Evolutionary conservation across 116 monocot genomes (phyloP).

Genomic region (Trichopus zeylanicus): DNA sequence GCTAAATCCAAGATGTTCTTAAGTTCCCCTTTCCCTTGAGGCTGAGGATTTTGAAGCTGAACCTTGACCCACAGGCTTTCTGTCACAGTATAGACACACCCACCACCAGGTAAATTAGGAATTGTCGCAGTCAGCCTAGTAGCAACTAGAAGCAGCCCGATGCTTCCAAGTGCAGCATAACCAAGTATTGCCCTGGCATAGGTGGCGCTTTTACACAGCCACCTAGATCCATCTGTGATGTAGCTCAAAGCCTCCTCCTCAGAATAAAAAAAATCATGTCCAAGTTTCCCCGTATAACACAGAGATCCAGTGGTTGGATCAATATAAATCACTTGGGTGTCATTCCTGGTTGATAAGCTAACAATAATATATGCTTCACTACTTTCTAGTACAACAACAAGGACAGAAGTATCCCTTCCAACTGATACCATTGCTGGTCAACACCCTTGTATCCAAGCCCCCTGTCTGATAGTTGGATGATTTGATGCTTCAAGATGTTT

Average conservation of each 20-base stretch:
- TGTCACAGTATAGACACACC: slow-evolving; percentile 71
- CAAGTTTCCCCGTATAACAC: slow-evolving; percentile 37
- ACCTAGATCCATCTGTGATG: slow-evolving; percentile 69
- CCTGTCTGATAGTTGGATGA: no score
- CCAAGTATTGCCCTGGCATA: slow-evolving; percentile 81
- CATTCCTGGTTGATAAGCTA: slow-evolving; percentile 68
- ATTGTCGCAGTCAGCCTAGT: slow-evolving; percentile 53
- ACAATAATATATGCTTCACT: slow-evolving; percentile 73
- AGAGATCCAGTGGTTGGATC: slow-evolving; percentile 91
- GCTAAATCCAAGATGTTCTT: slow-evolving; percentile 82
- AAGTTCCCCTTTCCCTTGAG: slow-evolving; percentile 73
- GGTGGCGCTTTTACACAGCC: slow-evolving; percentile 53
- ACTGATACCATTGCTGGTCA: slow-evolving; percentile 20
- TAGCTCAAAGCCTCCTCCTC: slow-evolving; percentile 69
- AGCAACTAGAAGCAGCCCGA: slow-evolving; percentile 77
- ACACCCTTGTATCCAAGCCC: no score
- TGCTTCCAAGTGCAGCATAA: slow-evolving; percentile 67
- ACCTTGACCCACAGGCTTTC: slow-evolving; percentile 91
- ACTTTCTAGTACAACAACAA: slow-evolving; percentile 65
- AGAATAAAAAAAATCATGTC: slow-evolving; percentile 62
- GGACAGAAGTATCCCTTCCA: slow-evolving; percentile 62
- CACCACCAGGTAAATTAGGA: slow-evolving; percentile 81
- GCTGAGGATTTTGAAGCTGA: slow-evolving; percentile 74
- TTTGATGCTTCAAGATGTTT: no score
- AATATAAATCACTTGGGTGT: slow-evolving; percentile 84